Evolutionary conservation across 2,329 filamentous ascomycete species (phyloP).

Genomic region (Clarireedia hainanense): DNA sequence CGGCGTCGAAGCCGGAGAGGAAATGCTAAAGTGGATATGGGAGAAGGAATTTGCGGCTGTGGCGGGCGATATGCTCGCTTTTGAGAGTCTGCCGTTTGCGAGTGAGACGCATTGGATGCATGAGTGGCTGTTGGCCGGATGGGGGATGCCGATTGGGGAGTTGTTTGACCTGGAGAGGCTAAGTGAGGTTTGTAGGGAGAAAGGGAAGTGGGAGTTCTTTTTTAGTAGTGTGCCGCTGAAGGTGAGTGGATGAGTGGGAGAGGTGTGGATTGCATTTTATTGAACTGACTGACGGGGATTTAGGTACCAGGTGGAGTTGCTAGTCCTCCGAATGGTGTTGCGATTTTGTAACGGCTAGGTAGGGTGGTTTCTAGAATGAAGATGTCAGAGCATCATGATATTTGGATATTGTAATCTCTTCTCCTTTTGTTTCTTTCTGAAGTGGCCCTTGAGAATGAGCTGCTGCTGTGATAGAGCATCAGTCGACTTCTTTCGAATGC

Average conservation of each 20-base stretch:
- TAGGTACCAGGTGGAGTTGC: constrained; percentile 24
- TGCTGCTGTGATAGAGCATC: too few relatives aligned
- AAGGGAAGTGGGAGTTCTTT: constrained; percentile 51
- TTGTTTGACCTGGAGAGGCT: constrained; percentile 39
- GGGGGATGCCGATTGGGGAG: constrained; percentile 45
- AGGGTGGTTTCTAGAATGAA: too few relatives aligned
- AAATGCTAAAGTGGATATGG: constrained; percentile 38
- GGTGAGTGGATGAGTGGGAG: constrained; percentile 25
- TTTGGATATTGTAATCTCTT: too few relatives aligned
- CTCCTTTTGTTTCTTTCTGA: too few relatives aligned
- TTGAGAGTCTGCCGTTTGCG: constrained; percentile 35
- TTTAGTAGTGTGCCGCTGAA: constrained; percentile 53
- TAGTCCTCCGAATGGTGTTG: constrained; percentile 26
- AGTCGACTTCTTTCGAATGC: too few relatives aligned
- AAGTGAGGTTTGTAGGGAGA: constrained; percentile 42
- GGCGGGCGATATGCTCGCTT: constrained; percentile 35
- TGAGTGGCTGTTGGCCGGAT: constrained; percentile 39
- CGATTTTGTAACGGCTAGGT: constrained; percentile 15
- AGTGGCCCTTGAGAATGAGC: too few relatives aligned
- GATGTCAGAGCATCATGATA: too few relatives aligned
- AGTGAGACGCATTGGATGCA: constrained; percentile 22
- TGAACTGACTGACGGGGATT: too few relatives aligned
- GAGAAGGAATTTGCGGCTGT: constrained; percentile 38
- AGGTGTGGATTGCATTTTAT: too few relatives aligned
- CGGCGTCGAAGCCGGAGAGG: constrained; percentile 31